A percentile compares a stretch with the other conserved stretches of the same genome.
Conservation (phyloP, 768 basidiomycete genomes). For the Grammothele lineata region DNA sequence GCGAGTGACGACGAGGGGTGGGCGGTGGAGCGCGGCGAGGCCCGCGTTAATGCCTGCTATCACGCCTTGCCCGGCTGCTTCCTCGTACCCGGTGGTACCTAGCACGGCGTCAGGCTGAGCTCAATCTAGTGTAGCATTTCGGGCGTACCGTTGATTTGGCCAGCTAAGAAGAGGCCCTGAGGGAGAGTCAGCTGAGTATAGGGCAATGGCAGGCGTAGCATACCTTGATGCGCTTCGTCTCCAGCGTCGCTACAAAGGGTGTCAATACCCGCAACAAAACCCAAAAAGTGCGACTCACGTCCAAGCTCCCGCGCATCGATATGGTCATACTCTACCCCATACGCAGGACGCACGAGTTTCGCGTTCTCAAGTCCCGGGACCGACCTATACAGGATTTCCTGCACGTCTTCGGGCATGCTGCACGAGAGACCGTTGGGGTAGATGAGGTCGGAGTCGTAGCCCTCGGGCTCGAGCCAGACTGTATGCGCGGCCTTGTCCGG, state of each 20-base stretch:
- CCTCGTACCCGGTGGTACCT: conserved; percentile 93
- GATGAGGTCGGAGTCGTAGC: conserved; percentile 84
- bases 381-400: conserved; percentile 79
- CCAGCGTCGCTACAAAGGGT: conserved; percentile 56
- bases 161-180: conserved; percentile 77
- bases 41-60: conserved; percentile 89
- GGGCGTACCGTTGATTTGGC: conserved; percentile 75
- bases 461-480: conserved; percentile 91
- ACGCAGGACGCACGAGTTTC: conserved; percentile 79
- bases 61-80: conserved; percentile 88
- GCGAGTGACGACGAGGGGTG: conserved; percentile 65
- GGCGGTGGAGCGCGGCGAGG: conserved; percentile 49
- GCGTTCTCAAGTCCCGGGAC: conserved; percentile 83
- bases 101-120: conserved; percentile 15
- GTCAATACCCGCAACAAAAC: too few relatives aligned
- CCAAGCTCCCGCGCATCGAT: conserved; percentile 80
- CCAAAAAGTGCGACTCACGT: conserved; percentile 39
- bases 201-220: too few relatives aligned
- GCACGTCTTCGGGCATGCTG: conserved; percentile 82
- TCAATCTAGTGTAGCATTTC: too few relatives aligned
- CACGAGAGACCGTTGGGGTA: conserved; percentile 91
- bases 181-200: too few relatives aligned
- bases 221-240: conserved; percentile 81
- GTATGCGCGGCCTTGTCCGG: conserved; percentile 63
- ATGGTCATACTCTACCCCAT: conserved; percentile 92